Base-by-base conservation (phyloP, 352 stramenopile genomes). In the Phytophthora pinifolia region DNA sequence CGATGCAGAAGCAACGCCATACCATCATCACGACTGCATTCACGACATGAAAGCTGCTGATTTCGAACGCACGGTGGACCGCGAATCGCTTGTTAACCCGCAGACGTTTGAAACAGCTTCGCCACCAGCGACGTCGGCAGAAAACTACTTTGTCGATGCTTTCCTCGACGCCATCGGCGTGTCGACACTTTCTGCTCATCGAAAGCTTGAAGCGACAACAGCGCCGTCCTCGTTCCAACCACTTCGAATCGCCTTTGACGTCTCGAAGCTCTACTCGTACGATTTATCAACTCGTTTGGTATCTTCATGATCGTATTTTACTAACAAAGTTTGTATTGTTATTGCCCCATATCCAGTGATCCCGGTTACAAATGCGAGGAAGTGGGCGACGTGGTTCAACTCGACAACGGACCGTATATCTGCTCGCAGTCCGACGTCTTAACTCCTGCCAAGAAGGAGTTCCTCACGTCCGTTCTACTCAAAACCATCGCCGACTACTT, bases 191-290 rank as follows among this genome's bases (percentile, higher is more conserved):
- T 25, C 57, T 1, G 44, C 43, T 1, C 54, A 57, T 12, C 72
- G 79, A 2, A 74, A 62, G 12, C 62, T 89, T 2, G 36, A 63
- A 53, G 47, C 59, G 0, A 50, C 56, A 0, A 36, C 54, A 4
- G 49, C 58, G 4, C 36, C 62, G 3, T 53, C 68, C 3, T 42
- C 74, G 0, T 90, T 86, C 34, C 75, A 89, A 27, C 83, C 76
- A 1, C 79, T 92, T n/a, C 78, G 83, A 32, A 89, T 90, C 37
- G 76, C 66, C 13, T 92, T 92, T 22, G 83, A 92, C 22, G 46
- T 89, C 0, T 92, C 83, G 6, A 89, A 88, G 37, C 74, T 92
- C 17, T 73, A 54, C 18, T 79, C 62, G 76, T 84, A 74, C 52
- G 67, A 25, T 17, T 6, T n/a, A n/a, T n/a, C n/a, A n/a, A n/a